Conservation (phyloP, 169 alveolate genomes). For the Plasmodium relictum region DNA sequence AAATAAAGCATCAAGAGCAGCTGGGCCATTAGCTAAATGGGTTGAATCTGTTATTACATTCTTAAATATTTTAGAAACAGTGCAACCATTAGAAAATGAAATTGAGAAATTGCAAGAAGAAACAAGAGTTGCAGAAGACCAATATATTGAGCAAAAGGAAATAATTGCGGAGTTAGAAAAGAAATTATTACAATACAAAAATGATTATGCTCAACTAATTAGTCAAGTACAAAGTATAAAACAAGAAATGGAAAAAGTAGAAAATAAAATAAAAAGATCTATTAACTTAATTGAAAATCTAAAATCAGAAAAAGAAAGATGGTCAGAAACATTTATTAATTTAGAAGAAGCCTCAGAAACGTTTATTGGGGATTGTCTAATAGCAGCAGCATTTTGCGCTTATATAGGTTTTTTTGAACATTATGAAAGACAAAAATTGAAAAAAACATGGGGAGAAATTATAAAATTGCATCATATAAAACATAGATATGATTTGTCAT, state of each 20-base stretch:
- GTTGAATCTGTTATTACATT: constrained; percentile 92
- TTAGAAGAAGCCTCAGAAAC: constrained; percentile 80
- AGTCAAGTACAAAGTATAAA: constrained; percentile 94
- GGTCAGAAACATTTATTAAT: constrained; percentile 92
- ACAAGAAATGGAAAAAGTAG: constrained; percentile 94
- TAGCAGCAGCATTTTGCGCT: constrained; percentile 96
- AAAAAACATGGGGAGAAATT: constrained; percentile 81
- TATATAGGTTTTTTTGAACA: constrained; percentile 96
- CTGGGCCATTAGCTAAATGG: constrained; percentile 98
- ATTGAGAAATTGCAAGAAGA: constrained; percentile 92
- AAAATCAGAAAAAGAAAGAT: constrained; percentile 93
- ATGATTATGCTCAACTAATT: constrained; percentile 95
- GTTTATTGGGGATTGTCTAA: constrained; percentile 95
- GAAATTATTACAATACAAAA: constrained; percentile 92
- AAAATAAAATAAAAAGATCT: constrained; percentile 94
- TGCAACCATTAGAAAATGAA: constrained; percentile 96
- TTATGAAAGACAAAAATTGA: constrained; percentile 60
- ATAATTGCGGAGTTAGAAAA: constrained; percentile 88
- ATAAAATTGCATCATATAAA: constrained; percentile 81
- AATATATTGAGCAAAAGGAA: constrained; percentile 88
- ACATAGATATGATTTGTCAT: constrained; percentile 90
- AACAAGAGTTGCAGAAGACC: constrained; percentile 90
- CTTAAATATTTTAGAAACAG: constrained; percentile 92
- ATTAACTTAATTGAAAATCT: constrained; percentile 89
- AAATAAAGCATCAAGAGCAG: constrained; percentile 96